Percentiles rank a stretch among this genome's conserved stretches.
phyloP scores from a whole-genome alignment of 495 filamentous ascomycete species.

The Zalerion maritima region DNA sequence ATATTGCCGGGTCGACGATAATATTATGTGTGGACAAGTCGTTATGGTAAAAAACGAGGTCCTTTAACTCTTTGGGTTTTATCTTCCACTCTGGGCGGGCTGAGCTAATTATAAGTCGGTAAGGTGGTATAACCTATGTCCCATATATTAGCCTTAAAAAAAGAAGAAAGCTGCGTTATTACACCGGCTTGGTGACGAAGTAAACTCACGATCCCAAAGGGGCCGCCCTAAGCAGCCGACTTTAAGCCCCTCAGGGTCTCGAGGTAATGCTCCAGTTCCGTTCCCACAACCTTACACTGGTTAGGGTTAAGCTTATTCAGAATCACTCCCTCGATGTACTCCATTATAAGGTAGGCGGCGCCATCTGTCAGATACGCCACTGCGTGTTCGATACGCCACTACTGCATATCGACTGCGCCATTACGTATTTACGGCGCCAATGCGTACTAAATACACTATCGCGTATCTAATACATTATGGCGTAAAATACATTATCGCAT shows the following conservation, averaged over 20 bases:
- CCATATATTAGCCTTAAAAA: not conserved
- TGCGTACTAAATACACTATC: too few species aligned
- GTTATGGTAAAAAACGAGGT: constrained; percentile 21
- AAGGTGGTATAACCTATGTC: too few species aligned
- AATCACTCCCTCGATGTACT: constrained; percentile 2
- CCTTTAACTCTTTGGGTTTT: too few species aligned
- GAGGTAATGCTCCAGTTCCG: constrained; percentile 6
- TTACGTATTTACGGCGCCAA: too few species aligned
- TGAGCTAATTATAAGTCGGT: too few species aligned
- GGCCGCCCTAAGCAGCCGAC: constrained; percentile 1
- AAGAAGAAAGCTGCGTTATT: too few species aligned
- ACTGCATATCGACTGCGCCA: too few species aligned
- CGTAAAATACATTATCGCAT: too few species aligned
- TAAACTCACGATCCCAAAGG: constrained; percentile 4
- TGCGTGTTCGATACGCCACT: too few species aligned
- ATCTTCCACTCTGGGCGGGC: too few species aligned
- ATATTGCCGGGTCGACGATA: constrained; percentile 16
- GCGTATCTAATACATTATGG: too few species aligned
- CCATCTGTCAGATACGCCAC: too few species aligned
- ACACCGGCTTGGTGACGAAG: constrained; percentile 4
- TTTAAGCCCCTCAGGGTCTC: constrained; percentile 5
- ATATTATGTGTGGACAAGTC: constrained; percentile 19
- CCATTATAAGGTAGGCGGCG: not conserved
- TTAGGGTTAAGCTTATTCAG: constrained; percentile 2
- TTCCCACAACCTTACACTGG: constrained; percentile 4